Conservation (phyloP, 768 basidiomycete genomes). For the Leccinum imitatum region DNA sequence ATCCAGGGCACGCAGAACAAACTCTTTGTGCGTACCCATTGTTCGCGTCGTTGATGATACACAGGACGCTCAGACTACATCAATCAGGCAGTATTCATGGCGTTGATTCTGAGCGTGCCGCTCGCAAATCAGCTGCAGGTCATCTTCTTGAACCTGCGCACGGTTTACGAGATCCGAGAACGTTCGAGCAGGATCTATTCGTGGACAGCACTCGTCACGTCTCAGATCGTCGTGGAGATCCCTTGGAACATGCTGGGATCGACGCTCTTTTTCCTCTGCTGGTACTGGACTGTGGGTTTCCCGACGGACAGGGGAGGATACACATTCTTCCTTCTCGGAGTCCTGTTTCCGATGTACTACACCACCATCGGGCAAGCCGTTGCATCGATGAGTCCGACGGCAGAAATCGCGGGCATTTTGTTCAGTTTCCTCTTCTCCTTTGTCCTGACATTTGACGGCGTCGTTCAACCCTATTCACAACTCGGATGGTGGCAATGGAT, state of each 20-base stretch:
- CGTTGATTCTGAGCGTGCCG: conserved; percentile 48
- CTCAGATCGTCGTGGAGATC: conserved; percentile 55
- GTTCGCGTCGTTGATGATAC: not conserved
- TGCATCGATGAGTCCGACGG: conserved; percentile 58
- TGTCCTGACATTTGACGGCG: conserved; percentile 66
- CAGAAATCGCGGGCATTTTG: conserved; percentile 58
- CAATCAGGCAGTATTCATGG: conserved; percentile 53
- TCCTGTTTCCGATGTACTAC: conserved; percentile 61
- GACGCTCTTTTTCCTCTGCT: conserved; percentile 58
- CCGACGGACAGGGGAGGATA: conserved; percentile 54
- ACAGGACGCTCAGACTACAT: not conserved
- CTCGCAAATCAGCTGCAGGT: conserved; percentile 65
- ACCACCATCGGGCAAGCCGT: conserved; percentile 61
- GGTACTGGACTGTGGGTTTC: conserved; percentile 73
- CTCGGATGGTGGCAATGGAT: conserved; percentile 77
- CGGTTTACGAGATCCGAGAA: conserved; percentile 65
- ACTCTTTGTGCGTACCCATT: conserved; percentile 50
- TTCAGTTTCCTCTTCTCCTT: conserved; percentile 63
- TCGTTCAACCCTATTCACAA: conserved; percentile 60
- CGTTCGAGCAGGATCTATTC: conserved; percentile 63
- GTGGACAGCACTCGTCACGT: conserved; percentile 58
- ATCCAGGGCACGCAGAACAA: conserved; percentile 65
- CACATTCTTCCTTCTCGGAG: conserved; percentile 51
- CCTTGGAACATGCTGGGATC: conserved; percentile 64
- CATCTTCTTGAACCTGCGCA: conserved; percentile 57